Conservation (phyloP, 495 filamentous ascomycete genomes). For the Friedmanniomyces simplex region DNA sequence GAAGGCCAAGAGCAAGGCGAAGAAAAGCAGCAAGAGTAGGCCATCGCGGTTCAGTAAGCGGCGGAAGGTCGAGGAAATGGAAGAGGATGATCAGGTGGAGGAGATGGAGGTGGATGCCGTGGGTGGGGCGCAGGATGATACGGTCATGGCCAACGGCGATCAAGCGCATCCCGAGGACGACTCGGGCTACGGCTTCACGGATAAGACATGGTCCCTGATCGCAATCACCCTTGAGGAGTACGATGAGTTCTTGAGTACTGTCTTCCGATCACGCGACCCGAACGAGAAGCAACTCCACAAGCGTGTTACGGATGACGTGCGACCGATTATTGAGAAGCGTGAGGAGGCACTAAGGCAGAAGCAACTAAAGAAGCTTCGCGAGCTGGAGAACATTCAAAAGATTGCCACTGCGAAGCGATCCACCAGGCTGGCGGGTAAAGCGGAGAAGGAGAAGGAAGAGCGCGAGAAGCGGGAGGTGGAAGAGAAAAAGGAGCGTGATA, state of each 20-base stretch:
- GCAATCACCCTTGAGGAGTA: constrained; percentile 72
- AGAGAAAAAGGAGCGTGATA: constrained; percentile 54
- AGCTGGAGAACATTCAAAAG: constrained; percentile 67
- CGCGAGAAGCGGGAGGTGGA: constrained; percentile 63
- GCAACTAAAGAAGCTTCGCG: constrained; percentile 60
- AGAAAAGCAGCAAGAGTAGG: constrained; percentile 52
- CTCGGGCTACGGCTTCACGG: constrained; percentile 46
- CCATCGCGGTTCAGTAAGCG: constrained; percentile 63
- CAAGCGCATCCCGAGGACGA: constrained; percentile 36
- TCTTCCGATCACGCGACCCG: constrained; percentile 62
- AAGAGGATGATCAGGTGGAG: constrained; percentile 34
- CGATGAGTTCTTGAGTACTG: constrained; percentile 54
- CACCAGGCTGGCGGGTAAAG: constrained; percentile 70
- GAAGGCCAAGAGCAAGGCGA: constrained; percentile 41
- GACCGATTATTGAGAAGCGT: constrained; percentile 73
- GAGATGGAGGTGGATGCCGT: constrained; percentile 26
- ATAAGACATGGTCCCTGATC: constrained; percentile 82
- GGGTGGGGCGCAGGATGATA: constrained; percentile 7
- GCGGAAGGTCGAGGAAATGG: constrained; percentile 46
- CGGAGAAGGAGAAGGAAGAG: constrained; percentile 64
- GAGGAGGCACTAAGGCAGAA: constrained; percentile 66
- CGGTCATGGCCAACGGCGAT: constrained; percentile 23
- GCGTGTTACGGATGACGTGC: constrained; percentile 58
- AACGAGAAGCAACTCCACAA: constrained; percentile 71
- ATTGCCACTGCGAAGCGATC: constrained; percentile 90